Percentiles rank a stretch among this genome's conserved stretches.
phyloP scores from a whole-genome alignment of 805 yeast genomes.

The Ogataea naganishii region DNA sequence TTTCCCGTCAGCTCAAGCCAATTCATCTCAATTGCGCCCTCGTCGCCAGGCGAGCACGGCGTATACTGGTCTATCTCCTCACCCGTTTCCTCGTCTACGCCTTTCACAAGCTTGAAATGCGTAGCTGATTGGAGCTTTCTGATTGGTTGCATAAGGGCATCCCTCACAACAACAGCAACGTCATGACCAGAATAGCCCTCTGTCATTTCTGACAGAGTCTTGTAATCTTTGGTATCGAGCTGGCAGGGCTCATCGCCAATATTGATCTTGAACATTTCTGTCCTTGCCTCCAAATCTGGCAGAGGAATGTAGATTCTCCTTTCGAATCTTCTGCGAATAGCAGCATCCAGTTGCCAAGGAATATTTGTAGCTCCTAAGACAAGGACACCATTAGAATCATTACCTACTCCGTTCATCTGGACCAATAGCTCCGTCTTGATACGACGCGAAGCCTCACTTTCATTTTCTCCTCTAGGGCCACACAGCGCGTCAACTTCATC shows the following conservation, averaged over 20 bases:
- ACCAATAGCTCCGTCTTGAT: constrained; percentile 93
- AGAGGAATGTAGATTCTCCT: constrained; percentile 89
- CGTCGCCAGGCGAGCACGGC: constrained; percentile 98
- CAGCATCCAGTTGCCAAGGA: constrained; percentile 98
- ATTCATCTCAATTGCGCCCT: constrained; percentile 75
- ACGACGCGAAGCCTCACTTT: constrained; percentile 91
- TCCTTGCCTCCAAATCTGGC: constrained; percentile 90
- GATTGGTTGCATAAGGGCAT: constrained; percentile 96
- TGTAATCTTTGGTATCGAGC: constrained; percentile 63
- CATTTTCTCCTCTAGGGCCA: constrained; percentile 98
- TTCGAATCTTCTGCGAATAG: constrained; percentile 94
- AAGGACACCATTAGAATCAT: constrained; percentile 84
- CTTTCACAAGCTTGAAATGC: constrained; percentile 65
- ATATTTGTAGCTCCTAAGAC: constrained; percentile 97
- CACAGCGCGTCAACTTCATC: constrained; percentile 98
- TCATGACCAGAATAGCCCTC: constrained; percentile 98
- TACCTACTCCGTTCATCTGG: constrained; percentile 99
- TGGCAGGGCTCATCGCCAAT: constrained; percentile 86
- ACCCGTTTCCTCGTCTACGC: constrained; percentile 29
- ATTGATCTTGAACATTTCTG: constrained; percentile 89
- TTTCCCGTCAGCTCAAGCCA: constrained; percentile 92
- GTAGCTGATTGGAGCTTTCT: constrained; percentile 94
- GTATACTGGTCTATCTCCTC: constrained; percentile 43
- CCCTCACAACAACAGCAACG: constrained; percentile 92
- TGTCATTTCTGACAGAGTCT: constrained; percentile 81